A percentile compares a stretch with the other conserved stretches of the same genome.
Evolutionary conservation across 345 rosid genomes (phyloP).

Genomic region (Camelina laxa): DNA sequence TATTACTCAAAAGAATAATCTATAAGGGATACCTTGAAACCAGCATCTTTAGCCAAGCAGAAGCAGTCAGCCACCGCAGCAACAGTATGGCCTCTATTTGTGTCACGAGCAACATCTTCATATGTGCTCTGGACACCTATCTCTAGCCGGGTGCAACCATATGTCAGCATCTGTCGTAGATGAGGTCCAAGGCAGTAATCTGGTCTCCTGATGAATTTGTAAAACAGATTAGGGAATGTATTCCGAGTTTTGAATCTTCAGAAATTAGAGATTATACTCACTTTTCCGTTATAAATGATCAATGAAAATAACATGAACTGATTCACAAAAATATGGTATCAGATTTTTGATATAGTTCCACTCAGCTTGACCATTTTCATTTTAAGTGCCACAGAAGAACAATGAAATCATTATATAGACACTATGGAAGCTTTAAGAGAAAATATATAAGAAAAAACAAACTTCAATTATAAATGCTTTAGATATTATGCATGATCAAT

Average conservation of each 20-base stretch:
- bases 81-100: conserved; percentile 97
- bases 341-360: background rate
- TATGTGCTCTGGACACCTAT: conserved; percentile 99
- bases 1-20: background rate
- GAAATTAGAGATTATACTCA: background rate
- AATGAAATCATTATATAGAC: conserved; percentile 1
- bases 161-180: conserved; percentile 91
- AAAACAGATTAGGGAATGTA: conserved; percentile 20
- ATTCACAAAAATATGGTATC: background rate
- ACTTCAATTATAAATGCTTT: background rate
- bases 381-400: background rate
- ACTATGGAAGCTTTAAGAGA: background rate
- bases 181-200: conserved; percentile 99
- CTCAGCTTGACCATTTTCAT: background rate
- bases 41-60: conserved; percentile 97
- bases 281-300: conserved; percentile 7
- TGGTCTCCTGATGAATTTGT: conserved; percentile 72
- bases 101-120: conserved; percentile 98
- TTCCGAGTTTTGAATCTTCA: background rate
- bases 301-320: background rate
- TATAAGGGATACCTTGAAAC: conserved; percentile 73
- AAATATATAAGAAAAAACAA: background rate
- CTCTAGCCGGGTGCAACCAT: conserved; percentile 97
- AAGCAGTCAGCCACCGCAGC: conserved; percentile 99
- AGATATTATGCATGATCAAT: background rate